Conservation (phyloP, 2,329 filamentous ascomycete genomes). For the Hypoxylon sp. region DNA sequence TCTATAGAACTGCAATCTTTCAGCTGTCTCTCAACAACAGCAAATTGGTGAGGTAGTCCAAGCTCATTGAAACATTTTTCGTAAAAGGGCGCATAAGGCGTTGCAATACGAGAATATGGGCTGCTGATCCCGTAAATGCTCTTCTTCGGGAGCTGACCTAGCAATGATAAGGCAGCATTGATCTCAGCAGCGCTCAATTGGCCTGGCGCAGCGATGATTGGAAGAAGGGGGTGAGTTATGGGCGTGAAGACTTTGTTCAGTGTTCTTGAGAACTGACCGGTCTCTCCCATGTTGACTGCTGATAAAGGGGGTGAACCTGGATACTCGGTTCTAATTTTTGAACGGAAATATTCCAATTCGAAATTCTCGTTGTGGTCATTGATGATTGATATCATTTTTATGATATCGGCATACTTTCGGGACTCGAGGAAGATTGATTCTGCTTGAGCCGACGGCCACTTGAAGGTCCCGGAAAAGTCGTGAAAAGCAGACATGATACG, state of each 20-base stretch:
- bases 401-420: conserved; percentile 82
- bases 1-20: conserved; percentile 78
- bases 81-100: conserved; percentile 85
- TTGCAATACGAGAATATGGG: conserved; percentile 72
- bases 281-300: conserved; percentile 88
- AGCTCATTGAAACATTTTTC: conserved; percentile 87
- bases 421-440: conserved; percentile 80
- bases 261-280: conserved; percentile 86
- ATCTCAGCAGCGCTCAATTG: conserved; percentile 90
- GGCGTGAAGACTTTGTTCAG: conserved; percentile 90
- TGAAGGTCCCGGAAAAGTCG: conserved; percentile 87
- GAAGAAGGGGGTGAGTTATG: conserved; percentile 87
- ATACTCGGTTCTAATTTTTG: conserved; percentile 78
- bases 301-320: conserved; percentile 81
- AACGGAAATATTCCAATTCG: conserved; percentile 90
- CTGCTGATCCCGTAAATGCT: conserved; percentile 86
- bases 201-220: conserved; percentile 87
- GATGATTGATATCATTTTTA: conserved; percentile 92
- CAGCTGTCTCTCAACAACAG: conserved; percentile 78
- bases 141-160: conserved; percentile 85
- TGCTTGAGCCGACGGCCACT: conserved; percentile 83
- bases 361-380: conserved; percentile 89
- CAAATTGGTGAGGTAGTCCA: conserved; percentile 86
- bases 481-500: conserved; percentile 94
- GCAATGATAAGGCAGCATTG: conserved; percentile 81